These are phyloP conservation scores for Paramecium sexaurelia DNA, from an alignment of 73 alveolate species.

Conservation along the genomic window DNA sequence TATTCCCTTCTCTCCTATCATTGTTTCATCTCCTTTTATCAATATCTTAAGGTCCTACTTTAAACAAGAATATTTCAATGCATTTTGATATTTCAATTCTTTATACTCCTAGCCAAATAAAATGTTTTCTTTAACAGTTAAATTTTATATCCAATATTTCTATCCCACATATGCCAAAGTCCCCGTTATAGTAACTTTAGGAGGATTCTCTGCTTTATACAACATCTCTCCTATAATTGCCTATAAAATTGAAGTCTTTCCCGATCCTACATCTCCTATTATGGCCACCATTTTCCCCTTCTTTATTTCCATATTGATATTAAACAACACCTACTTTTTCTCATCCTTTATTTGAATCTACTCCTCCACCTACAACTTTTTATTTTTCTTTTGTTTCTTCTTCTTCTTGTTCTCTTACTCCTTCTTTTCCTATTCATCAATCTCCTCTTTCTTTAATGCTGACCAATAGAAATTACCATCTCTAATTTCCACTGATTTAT, in stretches of 20 bases:
- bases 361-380: background rate
- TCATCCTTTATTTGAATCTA: background rate
- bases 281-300: constrained; percentile 30
- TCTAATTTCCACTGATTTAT: constrained; percentile 39
- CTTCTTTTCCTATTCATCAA: constrained; percentile 12
- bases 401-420: background rate
- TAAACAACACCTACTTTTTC: constrained; percentile 2
- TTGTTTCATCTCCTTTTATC: constrained; percentile 78
- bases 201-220: background rate
- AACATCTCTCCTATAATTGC: constrained; percentile 64
- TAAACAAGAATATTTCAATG: constrained; percentile 75
- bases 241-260: constrained; percentile 60
- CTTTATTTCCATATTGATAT: constrained; percentile 20
- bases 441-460: background rate
- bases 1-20: constrained; percentile 81
- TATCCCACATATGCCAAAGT: constrained; percentile 64
- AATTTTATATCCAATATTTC: constrained; percentile 50
- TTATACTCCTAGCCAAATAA: constrained; percentile 77
- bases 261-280: constrained; percentile 75
- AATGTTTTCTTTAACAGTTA: constrained; percentile 76
- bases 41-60: constrained; percentile 77
- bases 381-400: background rate
- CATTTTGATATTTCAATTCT: constrained; percentile 73
- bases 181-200: background rate
- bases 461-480: constrained; percentile 65